phyloP scores from a whole-genome alignment of 768 basidiomycete genomes.

The Suillus plorans region DNA sequence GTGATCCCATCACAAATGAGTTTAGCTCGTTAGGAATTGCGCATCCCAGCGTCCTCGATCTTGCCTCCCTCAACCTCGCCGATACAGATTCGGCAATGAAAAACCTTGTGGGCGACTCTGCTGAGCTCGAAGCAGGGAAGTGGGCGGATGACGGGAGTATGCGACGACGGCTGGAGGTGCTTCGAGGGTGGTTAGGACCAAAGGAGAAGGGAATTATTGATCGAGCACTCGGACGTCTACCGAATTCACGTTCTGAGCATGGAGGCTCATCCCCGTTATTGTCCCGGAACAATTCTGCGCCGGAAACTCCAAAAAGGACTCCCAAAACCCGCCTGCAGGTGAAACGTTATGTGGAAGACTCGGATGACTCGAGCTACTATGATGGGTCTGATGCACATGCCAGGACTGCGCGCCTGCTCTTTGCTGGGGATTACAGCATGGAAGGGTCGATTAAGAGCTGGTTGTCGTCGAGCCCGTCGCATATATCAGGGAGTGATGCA shows the following conservation, averaged over 20 bases:
- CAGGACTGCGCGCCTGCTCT: constrained; percentile 55
- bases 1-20: constrained; percentile 4
- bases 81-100: constrained; percentile 54
- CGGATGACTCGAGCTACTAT: constrained; percentile 42
- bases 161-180: constrained; percentile 41
- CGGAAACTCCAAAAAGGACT: too few relatives aligned
- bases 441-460: constrained; percentile 14
- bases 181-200: constrained; percentile 45
- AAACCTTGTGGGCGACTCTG: constrained; percentile 62
- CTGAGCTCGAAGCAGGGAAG: constrained; percentile 44
- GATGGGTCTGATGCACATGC: constrained; percentile 49
- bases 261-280: not conserved
- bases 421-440: constrained; percentile 38
- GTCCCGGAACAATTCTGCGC: not conserved
- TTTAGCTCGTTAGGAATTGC: constrained; percentile 7
- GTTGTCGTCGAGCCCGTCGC: constrained; percentile 17
- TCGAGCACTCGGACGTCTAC: constrained; percentile 23
- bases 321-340: not conserved
- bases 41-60: constrained; percentile 8
- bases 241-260: not conserved
- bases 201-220: constrained; percentile 37
- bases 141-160: constrained; percentile 56
- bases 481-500: not conserved
- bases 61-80: constrained; percentile 15
- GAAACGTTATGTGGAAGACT: constrained; percentile 29